Conservation (phyloP, 1,139 yeast genomes). For the Taphrina pruni region DNA sequence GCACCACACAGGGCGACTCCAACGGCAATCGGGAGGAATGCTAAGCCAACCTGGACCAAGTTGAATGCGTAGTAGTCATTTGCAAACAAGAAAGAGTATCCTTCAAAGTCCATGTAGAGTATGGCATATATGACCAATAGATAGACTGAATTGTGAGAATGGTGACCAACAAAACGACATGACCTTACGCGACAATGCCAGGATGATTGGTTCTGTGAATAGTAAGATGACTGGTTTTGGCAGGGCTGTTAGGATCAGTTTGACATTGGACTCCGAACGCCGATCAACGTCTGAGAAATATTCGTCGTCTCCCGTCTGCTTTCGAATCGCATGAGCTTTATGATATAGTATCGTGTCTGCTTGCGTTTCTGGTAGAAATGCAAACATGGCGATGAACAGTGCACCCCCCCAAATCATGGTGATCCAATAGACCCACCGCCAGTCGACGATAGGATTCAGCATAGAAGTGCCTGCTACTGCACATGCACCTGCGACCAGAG, state of each 20-base stretch:
- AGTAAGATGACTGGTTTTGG: slow-evolving; percentile 10
- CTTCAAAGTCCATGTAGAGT: slow-evolving; percentile 20
- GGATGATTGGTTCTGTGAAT: slow-evolving; percentile 35
- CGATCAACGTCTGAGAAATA: slow-evolving; percentile 25
- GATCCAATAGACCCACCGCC: slow-evolving; percentile 61
- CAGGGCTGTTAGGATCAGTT: neutral
- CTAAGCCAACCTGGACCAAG: slow-evolving; percentile 9
- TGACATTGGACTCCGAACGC: neutral
- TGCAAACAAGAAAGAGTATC: slow-evolving; percentile 15
- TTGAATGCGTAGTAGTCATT: slow-evolving; percentile 13
- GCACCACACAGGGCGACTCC: slow-evolving; percentile 63
- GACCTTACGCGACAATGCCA: slow-evolving; percentile 37
- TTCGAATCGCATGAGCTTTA: slow-evolving; percentile 64
- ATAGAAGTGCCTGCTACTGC: slow-evolving; percentile 20
- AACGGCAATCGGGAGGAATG: slow-evolving; percentile 64
- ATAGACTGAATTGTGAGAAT: neutral
- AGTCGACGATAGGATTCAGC: slow-evolving; percentile 46
- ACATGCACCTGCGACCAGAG: slow-evolving; percentile 21
- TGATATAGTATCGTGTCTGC: slow-evolving; percentile 67
- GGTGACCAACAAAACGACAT: neutral
- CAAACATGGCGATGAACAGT: slow-evolving; percentile 67
- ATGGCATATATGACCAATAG: slow-evolving; percentile 11
- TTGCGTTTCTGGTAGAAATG: slow-evolving; percentile 77
- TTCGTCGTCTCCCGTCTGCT: slow-evolving; percentile 39
- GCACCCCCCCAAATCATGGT: slow-evolving; percentile 55